Conservation (phyloP, 2,329 filamentous ascomycete species). For the Colletotrichum orbiculare region DNA sequence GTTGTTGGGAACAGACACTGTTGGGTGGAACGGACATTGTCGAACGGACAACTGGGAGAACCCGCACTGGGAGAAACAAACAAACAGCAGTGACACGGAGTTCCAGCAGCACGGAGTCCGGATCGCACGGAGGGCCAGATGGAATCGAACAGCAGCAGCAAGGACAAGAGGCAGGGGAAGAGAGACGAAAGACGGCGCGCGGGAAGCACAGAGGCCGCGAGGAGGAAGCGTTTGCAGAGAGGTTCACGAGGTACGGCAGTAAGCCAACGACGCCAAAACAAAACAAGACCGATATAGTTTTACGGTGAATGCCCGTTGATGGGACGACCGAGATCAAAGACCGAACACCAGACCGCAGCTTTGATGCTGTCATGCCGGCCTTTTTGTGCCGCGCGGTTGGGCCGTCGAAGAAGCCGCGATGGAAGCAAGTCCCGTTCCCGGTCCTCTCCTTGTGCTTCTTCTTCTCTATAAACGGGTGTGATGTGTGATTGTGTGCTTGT, state of each 20-base stretch:
- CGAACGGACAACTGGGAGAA: conserved; percentile 3
- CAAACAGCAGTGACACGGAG: neutral
- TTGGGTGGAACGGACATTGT: neutral
- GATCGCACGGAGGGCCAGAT: conserved; percentile 5
- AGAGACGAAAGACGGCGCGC: neutral
- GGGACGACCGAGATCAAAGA: conserved; percentile 32
- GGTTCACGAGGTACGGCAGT: neutral
- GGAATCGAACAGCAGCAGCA: neutral
- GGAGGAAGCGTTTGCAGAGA: neutral
- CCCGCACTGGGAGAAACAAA: neutral
- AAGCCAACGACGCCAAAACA: neutral
- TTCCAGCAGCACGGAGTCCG: neutral
- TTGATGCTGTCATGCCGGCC: conserved; percentile 14
- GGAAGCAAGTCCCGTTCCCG: neutral
- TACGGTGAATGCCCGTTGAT: conserved; percentile 29
- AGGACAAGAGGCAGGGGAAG: neutral
- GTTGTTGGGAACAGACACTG: too few species aligned
- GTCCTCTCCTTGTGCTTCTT: neutral
- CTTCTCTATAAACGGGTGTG: too few species aligned
- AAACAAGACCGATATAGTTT: conserved; percentile 13
- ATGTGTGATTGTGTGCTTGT: too few species aligned
- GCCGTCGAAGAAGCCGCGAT: neutral
- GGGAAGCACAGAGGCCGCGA: too few species aligned
- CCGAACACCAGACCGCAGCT: conserved; percentile 17
- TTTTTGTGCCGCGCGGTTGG: too few species aligned